Conservation (phyloP, 768 basidiomycete genomes). For the Lactifluus volemus region DNA sequence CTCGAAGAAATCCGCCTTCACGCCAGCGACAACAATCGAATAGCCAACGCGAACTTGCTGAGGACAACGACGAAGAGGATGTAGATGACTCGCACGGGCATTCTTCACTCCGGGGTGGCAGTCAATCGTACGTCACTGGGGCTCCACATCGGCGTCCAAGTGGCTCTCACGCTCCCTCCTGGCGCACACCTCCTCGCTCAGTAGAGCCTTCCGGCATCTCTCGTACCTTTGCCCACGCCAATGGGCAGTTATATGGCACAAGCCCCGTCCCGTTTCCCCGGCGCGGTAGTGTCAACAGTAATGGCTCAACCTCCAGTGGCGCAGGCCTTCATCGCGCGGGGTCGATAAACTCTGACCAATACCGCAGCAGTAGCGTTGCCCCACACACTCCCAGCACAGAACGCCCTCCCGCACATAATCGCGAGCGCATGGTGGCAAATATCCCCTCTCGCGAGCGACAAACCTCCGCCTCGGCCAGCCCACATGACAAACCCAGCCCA, state of each 20-base stretch:
- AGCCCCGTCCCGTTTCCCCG: constrained; percentile 31
- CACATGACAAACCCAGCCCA: constrained; percentile 14
- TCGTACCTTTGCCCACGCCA: constrained; percentile 21
- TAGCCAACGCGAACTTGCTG: background rate
- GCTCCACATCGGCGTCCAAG: constrained; percentile 10
- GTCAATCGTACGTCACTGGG: constrained; percentile 6
- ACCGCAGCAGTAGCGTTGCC: constrained; percentile 1
- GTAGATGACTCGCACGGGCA: background rate
- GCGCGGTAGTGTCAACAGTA: constrained; percentile 21
- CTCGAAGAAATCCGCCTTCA: constrained; percentile 1
- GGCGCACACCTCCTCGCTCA: background rate
- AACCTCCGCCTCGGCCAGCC: constrained; percentile 16
- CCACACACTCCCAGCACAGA: constrained; percentile 14
- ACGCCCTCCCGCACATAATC: constrained; percentile 15
- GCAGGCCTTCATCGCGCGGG: constrained; percentile 20
- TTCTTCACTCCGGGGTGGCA: background rate
- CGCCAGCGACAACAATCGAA: constrained; percentile 9
- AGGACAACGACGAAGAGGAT: constrained; percentile 1
- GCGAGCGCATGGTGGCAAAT: constrained; percentile 6
- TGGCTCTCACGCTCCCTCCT: background rate
- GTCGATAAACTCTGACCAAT: constrained; percentile 8
- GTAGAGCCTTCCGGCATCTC: constrained; percentile 14
- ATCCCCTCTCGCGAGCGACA: constrained; percentile 10
- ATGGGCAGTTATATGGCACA: constrained; percentile 29
- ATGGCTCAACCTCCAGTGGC: constrained; percentile 7